Percentiles rank a stretch among this genome's conserved stretches.
These are phyloP conservation scores for Boletellus ananiceps DNA, from an alignment of 768 basidiomycete species.

Conservation along the genomic window DNA sequence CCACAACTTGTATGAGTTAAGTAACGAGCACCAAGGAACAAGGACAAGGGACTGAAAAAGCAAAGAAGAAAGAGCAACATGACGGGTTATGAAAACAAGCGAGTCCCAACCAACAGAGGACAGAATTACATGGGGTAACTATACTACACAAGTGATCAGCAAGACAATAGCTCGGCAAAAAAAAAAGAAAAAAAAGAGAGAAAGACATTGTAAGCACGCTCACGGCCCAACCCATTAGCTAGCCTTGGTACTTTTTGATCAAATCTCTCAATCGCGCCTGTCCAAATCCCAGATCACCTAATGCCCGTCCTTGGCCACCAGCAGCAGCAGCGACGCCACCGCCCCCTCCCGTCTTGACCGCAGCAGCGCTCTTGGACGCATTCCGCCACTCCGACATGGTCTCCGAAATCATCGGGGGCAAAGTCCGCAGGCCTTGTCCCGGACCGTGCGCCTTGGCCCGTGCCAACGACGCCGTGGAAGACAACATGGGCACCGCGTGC, in stretches of 20 bases:
- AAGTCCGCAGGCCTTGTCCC: constrained; percentile 12
- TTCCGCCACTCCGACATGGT: constrained; percentile 17
- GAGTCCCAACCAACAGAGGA: not conserved
- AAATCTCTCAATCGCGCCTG: constrained; percentile 72
- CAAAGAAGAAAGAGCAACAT: not conserved
- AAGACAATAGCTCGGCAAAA: not conserved
- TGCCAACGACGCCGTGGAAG: constrained; percentile 73
- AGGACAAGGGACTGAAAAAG: not conserved
- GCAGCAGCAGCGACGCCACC: not conserved
- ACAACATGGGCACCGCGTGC: constrained; percentile 66
- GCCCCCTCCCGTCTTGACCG: constrained; percentile 2
- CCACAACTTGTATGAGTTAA: not conserved
- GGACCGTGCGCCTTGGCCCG: constrained; percentile 34
- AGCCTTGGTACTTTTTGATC: constrained; percentile 75
- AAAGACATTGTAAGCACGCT: not conserved
- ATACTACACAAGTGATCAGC: no score
- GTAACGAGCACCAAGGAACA: not conserved
- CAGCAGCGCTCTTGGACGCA: constrained; percentile 7
- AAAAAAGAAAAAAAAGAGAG: not conserved
- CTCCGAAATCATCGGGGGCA: constrained; percentile 36
- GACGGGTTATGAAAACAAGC: not conserved
- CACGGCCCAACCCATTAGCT: not conserved
- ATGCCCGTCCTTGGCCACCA: constrained; percentile 11
- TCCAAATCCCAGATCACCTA: constrained; percentile 63
- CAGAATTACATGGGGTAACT: not conserved